Conservation (phyloP, 1,284 basidiomycete species). For the Cutaneotrichosporon daszewskae region DNA sequence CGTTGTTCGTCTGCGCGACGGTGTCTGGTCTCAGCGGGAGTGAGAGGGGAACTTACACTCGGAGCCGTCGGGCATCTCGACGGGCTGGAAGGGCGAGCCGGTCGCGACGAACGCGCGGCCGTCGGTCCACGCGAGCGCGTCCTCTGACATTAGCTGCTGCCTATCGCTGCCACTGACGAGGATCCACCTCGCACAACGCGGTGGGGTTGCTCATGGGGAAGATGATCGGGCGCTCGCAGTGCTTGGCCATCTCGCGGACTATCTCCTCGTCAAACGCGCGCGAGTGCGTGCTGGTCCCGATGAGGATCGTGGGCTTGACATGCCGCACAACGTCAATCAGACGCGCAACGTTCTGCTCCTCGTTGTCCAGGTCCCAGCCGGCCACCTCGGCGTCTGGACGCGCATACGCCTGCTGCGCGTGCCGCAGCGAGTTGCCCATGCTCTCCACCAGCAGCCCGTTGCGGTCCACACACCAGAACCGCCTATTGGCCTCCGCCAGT, state of each 20-base stretch:
- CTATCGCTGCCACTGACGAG: conserved; percentile 32
- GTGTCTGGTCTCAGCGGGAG: conserved; percentile 19
- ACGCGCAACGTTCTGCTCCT: conserved; percentile 33
- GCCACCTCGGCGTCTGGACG: conserved; percentile 47
- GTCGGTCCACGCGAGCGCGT: conserved; percentile 56
- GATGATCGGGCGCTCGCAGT: conserved; percentile 70
- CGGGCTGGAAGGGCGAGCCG: conserved; percentile 72
- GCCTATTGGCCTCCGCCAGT: conserved; percentile 58
- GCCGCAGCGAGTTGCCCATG: conserved; percentile 44
- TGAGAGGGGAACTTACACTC: conserved; percentile 20
- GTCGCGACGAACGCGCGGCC: conserved; percentile 72
- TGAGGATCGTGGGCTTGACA: conserved; percentile 68
- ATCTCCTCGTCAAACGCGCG: conserved; percentile 77
- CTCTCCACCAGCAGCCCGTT: conserved; percentile 48
- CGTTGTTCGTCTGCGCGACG: conserved; percentile 52
- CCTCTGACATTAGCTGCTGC: conserved; percentile 19
- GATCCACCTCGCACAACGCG: conserved; percentile 66
- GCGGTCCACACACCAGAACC: conserved; percentile 58
- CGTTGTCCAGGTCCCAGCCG: conserved; percentile 34
- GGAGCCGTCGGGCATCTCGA: conserved; percentile 58
- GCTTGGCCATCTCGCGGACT: conserved; percentile 60
- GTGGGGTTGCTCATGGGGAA: conserved; percentile 78
- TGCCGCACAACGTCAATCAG: conserved; percentile 57
- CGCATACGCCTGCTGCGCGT: conserved; percentile 46
- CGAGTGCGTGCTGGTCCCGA: conserved; percentile 74